These are phyloP conservation scores for Picea abies DNA, from an alignment of 83 land plant species.

Conservation along the genomic window DNA sequence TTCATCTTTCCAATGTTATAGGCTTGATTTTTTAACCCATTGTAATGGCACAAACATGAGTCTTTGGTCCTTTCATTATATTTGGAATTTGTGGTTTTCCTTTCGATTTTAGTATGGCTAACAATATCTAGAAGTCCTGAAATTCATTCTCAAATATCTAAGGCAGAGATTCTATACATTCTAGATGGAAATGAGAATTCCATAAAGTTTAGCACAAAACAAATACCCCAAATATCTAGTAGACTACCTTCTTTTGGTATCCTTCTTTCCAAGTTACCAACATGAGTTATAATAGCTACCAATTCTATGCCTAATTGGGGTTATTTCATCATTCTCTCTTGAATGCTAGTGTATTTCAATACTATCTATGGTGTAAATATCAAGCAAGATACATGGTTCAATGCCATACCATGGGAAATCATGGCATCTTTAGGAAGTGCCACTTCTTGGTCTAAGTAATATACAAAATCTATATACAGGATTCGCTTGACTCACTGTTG, in stretches of 20 bases:
- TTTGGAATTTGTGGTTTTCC: conserved; percentile 85
- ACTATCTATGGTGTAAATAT: background rate
- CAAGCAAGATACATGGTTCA: too few relatives aligned
- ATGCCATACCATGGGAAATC: too few relatives aligned
- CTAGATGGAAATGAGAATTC: conserved; percentile 18
- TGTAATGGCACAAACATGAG: conserved; percentile 71
- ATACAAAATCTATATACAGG: too few relatives aligned
- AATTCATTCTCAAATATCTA: conserved; percentile 59
- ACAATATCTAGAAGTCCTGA: conserved; percentile 72
- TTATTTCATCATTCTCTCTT: conserved; percentile 89
- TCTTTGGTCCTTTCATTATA: conserved; percentile 82
- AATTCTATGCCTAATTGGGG: conserved; percentile 98
- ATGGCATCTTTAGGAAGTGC: too few relatives aligned
- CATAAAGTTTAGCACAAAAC: background rate
- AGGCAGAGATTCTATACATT: conserved; percentile 64
- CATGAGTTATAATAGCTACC: conserved; percentile 92
- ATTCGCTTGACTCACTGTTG: too few relatives aligned
- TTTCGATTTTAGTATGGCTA: conserved; percentile 84
- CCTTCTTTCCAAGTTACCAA: conserved; percentile 81
- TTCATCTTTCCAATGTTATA: conserved; percentile 84
- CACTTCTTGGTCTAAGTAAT: too few relatives aligned
- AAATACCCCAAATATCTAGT: conserved; percentile 17
- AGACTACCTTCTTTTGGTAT: conserved; percentile 76
- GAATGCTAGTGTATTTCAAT: conserved; percentile 98
- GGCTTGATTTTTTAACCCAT: conserved; percentile 78